Evolutionary conservation across 2,329 filamentous ascomycete genomes (phyloP), one percentile per base, ranked within the genome.

Genomic region (Pseudocercospora eumusae): DNA sequence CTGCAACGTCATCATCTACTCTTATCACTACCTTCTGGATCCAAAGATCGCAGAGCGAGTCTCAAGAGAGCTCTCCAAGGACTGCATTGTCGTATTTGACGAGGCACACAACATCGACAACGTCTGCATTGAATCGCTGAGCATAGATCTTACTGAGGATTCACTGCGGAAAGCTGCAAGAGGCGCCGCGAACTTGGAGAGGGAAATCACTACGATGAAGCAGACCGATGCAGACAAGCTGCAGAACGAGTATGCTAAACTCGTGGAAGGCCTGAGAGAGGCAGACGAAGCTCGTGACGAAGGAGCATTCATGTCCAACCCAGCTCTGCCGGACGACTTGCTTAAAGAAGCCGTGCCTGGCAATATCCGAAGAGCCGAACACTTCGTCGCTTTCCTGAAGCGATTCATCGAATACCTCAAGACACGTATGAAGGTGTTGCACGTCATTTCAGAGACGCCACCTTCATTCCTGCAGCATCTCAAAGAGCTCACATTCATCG

Each of bases 101-200:
- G 95, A 99, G 77, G 95, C 95, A 13, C 95, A 99, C 80, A 99
- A 99, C 73, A 99, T 99, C 70, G 95, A 99, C 82, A 99, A 99
- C 74, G 95, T 99, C 62, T 99, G 96, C 75, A 99, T 99, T 68
- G 95, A 99, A 74, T 93, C 95, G 1, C 80, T 98, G 11, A 99
- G 95, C 73, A 98, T 96, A 45, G 95, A 99, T 71, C 86, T 99
- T 61, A 98, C 93, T 0, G 93, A 99, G 74, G 95, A 98, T 69
- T 97, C 93, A 0, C 77, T 99, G 57, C 86, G 93, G 21, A 96
- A 92, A 78, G 95, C 95, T 20, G 93, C 92, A 1, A 85, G 92
- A 67, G 95, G 95, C 4, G 96, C 93, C 11, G 89, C 89, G 67
- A 98, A 96, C 68, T 81, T 99, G 0, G 95, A 99, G 74, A 86